Conservation (phyloP, 169 alveolate genomes). For the Plasmodium gonderi region DNA sequence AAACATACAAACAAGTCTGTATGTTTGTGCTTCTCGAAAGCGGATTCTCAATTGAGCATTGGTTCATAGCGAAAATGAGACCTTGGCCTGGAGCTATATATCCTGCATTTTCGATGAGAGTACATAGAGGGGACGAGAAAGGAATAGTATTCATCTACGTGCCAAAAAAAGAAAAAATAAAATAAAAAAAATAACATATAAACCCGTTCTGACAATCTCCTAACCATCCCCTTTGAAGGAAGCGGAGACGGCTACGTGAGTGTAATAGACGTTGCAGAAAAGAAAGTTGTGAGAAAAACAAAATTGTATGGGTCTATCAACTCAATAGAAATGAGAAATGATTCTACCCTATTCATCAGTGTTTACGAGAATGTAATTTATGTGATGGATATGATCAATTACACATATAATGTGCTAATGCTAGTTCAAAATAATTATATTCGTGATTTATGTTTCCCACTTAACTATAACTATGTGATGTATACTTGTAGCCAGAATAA, state of each 20-base stretch:
- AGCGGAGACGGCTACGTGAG: constrained; percentile 73
- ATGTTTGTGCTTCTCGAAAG: background rate
- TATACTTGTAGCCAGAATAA: constrained; percentile 67
- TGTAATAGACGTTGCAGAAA: constrained; percentile 42
- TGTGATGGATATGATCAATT: constrained; percentile 46
- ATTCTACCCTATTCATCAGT: constrained; percentile 43
- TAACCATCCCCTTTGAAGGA: constrained; percentile 10
- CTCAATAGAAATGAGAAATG: constrained; percentile 70
- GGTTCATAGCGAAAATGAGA: too few relatives aligned
- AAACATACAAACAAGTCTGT: too few relatives aligned
- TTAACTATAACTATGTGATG: constrained; percentile 41
- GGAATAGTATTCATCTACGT: too few relatives aligned
- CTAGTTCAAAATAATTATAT: constrained; percentile 38
- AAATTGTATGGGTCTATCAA: constrained; percentile 50
- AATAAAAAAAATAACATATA: too few relatives aligned
- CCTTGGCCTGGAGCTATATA: too few relatives aligned
- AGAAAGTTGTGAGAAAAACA: constrained; percentile 36
- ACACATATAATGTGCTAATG: constrained; percentile 26
- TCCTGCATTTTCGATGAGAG: too few relatives aligned
- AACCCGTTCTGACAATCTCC: background rate
- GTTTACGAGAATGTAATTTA: constrained; percentile 54
- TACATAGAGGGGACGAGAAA: too few relatives aligned
- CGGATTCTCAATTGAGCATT: background rate
- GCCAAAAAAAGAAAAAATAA: too few relatives aligned
- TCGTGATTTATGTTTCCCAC: constrained; percentile 54